Percentiles rank a stretch among this genome's conserved stretches.
Evolutionary conservation across 208 protist genomes (phyloP).

Genomic region (Plasmodiophora brassicae): DNA sequence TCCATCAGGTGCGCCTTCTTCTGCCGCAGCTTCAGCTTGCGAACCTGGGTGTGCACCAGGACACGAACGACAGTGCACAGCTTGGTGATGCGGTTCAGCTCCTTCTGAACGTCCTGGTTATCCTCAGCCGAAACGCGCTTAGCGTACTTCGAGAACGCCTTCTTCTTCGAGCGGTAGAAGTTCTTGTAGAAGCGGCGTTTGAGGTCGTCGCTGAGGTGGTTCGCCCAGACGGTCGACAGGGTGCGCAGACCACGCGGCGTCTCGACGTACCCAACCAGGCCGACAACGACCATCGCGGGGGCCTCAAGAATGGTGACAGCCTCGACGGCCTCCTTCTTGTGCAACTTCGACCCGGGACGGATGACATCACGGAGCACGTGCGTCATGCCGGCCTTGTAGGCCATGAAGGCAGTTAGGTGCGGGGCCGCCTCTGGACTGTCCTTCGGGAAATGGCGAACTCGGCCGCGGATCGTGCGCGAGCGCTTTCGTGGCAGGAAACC

Average conservation of each 20-base stretch:
- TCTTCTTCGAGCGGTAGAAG: constrained; percentile 94
- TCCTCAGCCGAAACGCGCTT: constrained; percentile 65
- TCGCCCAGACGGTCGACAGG: constrained; percentile 94
- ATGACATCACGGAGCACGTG: constrained; percentile 97
- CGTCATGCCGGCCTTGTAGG: constrained; percentile 99
- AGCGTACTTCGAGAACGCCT: constrained; percentile 90
- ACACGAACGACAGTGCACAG: constrained; percentile 91
- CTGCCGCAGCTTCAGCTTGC: constrained; percentile 77
- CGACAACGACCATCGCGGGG: constrained; percentile 94
- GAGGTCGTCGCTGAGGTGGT: constrained; percentile 86
- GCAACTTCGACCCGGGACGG: constrained; percentile 81
- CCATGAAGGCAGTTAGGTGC: constrained; percentile 95
- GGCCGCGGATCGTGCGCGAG: constrained; percentile 78
- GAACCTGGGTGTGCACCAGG: constrained; percentile 94
- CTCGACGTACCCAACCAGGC: constrained; percentile 95
- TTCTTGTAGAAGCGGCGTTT: constrained; percentile 97
- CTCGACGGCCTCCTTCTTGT: constrained; percentile 98
- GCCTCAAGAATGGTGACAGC: constrained; percentile 96
- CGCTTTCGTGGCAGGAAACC: constrained; percentile 95
- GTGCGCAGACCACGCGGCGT: constrained; percentile 89
- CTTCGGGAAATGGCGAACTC: constrained; percentile 84
- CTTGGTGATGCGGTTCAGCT: constrained; percentile 86
- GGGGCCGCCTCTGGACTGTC: constrained; percentile 82
- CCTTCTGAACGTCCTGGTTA: constrained; percentile 72
- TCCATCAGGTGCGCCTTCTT: constrained; percentile 99